A percentile compares a stretch with the other conserved stretches of the same genome.
Evolutionary conservation across 352 stramenopile genomes (phyloP).

Genomic region (Phytophthora ramorum): DNA sequence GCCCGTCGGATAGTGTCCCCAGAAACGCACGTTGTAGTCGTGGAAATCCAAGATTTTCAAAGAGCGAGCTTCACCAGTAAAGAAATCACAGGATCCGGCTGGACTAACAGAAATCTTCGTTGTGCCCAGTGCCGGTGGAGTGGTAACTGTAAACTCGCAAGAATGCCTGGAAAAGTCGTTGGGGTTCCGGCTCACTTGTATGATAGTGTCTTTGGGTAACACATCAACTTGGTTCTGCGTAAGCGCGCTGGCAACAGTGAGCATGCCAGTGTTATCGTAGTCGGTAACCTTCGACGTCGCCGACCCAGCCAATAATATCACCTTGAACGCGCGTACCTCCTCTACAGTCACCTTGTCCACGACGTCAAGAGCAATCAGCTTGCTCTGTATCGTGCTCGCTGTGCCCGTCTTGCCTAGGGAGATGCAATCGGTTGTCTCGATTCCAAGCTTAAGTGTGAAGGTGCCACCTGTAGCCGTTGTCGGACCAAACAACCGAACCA

Average conservation of each 20-base stretch:
- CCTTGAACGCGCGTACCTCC: conserved; percentile 67
- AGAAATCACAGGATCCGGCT: conserved; percentile 43
- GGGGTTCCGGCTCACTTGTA: conserved; percentile 78
- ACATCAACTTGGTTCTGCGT: conserved; percentile 28
- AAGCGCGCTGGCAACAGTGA: conserved; percentile 50
- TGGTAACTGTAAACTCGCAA: conserved; percentile 58
- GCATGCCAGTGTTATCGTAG: conserved; percentile 33
- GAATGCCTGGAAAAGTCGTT: conserved; percentile 71
- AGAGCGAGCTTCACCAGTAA: conserved; percentile 49
- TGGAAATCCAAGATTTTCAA: conserved; percentile 74
- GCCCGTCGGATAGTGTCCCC: conserved; percentile 70
- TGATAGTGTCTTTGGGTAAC: conserved; percentile 45
- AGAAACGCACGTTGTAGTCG: conserved; percentile 79
- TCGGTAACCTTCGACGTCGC: conserved; percentile 47
- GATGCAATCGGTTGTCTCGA: conserved; percentile 62
- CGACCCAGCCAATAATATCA: conserved; percentile 55
- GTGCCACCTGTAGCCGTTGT: conserved; percentile 65
- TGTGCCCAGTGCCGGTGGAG: conserved; percentile 7
- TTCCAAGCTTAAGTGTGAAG: conserved; percentile 65
- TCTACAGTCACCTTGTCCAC: conserved; percentile 58
- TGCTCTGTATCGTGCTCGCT: conserved; percentile 44
- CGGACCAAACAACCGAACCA: conserved; percentile 71
- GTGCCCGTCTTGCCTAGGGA: conserved; percentile 35
- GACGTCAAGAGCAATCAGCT: conserved; percentile 49
- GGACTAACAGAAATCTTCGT: conserved; percentile 44